phyloP scores from a whole-genome alignment of 73 alveolate species.

The Blepharisma stoltei region DNA sequence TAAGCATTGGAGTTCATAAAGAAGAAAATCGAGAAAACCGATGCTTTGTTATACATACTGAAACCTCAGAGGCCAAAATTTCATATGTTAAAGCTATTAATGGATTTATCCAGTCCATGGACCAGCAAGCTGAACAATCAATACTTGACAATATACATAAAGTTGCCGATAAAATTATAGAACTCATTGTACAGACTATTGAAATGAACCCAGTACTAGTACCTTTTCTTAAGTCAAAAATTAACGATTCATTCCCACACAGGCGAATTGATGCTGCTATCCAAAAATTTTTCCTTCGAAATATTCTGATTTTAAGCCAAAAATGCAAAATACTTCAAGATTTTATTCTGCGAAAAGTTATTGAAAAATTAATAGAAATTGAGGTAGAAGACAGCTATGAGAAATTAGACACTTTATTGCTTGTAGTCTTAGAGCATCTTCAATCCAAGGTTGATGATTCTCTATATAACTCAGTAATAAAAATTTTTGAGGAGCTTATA shows the following conservation, averaged over 20 bases:
- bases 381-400: not conserved
- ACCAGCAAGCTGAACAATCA: not conserved
- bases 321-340: not conserved
- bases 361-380: conserved; percentile 13
- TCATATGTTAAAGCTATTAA: conserved; percentile 18
- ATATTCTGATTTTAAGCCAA: not conserved
- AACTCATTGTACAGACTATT: not conserved
- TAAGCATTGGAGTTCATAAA: conserved; percentile 14
- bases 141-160: not conserved
- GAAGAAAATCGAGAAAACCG: not conserved
- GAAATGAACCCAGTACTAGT: not conserved
- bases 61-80: not conserved
- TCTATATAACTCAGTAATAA: not conserved
- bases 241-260: not conserved
- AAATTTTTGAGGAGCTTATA: not conserved
- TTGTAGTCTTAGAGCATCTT: not conserved
- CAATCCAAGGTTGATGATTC: not conserved
- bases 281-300: not conserved
- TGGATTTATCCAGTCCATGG: not conserved
- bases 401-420: not conserved
- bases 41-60: conserved; percentile 6
- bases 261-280: not conserved
- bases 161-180: not conserved
- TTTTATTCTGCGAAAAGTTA: not conserved
- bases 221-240: not conserved